Evolutionary conservation across 768 basidiomycete species (phyloP), one percentile per base, ranked within the genome.

Genomic region (Daedaleopsis sinensis): DNA sequence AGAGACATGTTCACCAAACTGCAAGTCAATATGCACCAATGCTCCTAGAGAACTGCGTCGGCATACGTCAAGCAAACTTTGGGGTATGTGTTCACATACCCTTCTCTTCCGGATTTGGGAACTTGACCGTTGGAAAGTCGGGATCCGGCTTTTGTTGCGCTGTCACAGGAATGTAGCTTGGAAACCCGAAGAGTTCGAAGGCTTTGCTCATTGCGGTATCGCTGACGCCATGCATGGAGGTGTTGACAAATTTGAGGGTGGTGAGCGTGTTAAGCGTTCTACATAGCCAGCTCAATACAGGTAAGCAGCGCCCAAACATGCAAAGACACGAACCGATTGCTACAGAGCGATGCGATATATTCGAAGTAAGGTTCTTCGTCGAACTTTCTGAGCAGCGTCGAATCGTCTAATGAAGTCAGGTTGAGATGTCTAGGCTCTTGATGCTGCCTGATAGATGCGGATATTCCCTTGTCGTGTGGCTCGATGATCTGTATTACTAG

Each of bases 51-150:
- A 57, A 37, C 27, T 32, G 57, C 57, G 47, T 64, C 50, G 13
- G 51, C 7, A 38, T 52, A 6, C 5, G 27, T 32, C 27, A 32
- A 23, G 12, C 12, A 38, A 32, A 16, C 23, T 15, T 15, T 5
- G 24, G 43, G 13, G 35, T 38, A 18, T 6, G 16, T 39, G 13
- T 16, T 32, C 38, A 35, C 73, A 57, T 68, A 84, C 94, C 94
- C 74, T 91, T 88, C 72, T 96, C 94, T 72, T 96, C 94, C 1
- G 94, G 94, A 68, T 96, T 96, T 2, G 94, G 94, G 72, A 92
- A 94, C 21, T 74, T 76, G 18, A 95, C 90, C 5, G 93, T 94
- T 4, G 91, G 85, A 68, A 96, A 96, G 32, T 93, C 84, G 5
- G 94, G 91, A 73, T 96, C 89, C 2, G 94, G 91, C 3, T 76